Evolutionary conservation across 2,329 filamentous ascomycete species (phyloP).

Genomic region (Ceratocystis alfenasii): DNA sequence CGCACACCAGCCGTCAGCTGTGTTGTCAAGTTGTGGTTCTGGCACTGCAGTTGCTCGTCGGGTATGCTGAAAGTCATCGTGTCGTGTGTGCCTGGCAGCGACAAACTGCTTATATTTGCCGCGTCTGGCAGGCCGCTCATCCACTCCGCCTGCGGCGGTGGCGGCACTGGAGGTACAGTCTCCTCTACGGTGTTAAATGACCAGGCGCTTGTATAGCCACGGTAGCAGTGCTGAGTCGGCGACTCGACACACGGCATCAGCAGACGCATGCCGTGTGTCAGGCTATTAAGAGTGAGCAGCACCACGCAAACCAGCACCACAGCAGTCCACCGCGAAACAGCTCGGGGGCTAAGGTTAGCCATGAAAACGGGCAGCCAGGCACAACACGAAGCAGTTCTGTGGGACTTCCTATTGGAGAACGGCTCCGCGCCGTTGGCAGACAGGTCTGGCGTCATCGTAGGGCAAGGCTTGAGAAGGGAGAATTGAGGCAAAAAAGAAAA

Average conservation of each 20-base stretch:
- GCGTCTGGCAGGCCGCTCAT: slow-evolving; percentile 35
- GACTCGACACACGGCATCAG: slow-evolving; percentile 25
- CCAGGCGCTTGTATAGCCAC: slow-evolving; percentile 30
- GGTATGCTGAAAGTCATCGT: slow-evolving; percentile 38
- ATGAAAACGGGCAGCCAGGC: neutral
- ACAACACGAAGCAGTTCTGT: neutral
- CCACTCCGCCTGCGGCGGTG: slow-evolving; percentile 30
- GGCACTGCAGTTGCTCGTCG: slow-evolving; percentile 33
- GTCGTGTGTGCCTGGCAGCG: slow-evolving; percentile 43
- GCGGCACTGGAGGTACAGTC: slow-evolving; percentile 16
- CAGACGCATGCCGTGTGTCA: slow-evolving; percentile 26
- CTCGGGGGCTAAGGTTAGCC: neutral
- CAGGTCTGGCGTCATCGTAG: neutral
- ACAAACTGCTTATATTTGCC: slow-evolving; percentile 34
- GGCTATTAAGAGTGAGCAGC: slow-evolving; percentile 23
- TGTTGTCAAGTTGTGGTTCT: slow-evolving; percentile 35
- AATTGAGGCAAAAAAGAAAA: neutral
- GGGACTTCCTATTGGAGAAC: neutral
- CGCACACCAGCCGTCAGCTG: slow-evolving; percentile 39
- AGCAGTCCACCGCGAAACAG: slow-evolving; percentile 14
- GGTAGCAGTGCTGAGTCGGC: slow-evolving; percentile 26
- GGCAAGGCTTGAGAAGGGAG: neutral
- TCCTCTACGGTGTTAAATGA: slow-evolving; percentile 34
- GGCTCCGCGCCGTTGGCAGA: neutral
- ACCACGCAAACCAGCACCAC: slow-evolving; percentile 13